Base-by-base conservation (phyloP, 139 green algal genomes). In the Chlamydomonas schloesseri region DNA sequence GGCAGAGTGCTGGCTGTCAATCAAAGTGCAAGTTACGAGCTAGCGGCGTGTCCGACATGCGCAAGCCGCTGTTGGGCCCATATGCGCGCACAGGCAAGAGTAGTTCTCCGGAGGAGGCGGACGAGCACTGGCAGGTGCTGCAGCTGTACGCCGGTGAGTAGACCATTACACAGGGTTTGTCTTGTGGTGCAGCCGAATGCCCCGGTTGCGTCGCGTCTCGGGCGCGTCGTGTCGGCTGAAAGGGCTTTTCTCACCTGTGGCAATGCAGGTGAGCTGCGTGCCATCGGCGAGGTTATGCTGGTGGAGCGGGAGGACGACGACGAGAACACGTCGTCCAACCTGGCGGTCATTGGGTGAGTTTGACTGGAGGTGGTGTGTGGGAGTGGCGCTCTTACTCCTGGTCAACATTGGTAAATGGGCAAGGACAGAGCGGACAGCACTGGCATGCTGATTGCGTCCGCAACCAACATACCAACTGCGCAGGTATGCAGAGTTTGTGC, bases 91-190 rank as follows among this genome's bases (percentile, higher is more conserved):
- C 62, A 84, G 78, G 78, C n/a, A 76, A 76, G 47, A 31, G 37
- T 31, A 34, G 14, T 23, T 6, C 18, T 1, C 15, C 31, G 6
- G 29, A 42, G 10, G 46, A 42, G 15, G 37, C 13, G 37, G 86
- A 90, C 20, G 33, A 58, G 33, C 60, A 90, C 78, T 84, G 71
- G 67, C 29, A 70, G 55, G 34, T 87, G 14, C 67, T 90, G 64
- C 86, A 90, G 71, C 80, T 90, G 62, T 90, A 87, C 33, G 78
- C 82, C 26, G 86, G 86, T 90, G 58, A 23, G 86, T 50, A 50
- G n/a, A n/a, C n/a, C n/a, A n/a, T n/a, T n/a, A n/a, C n/a, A n/a
- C n/a, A n/a, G n/a, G n/a, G n/a, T n/a, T n/a, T n/a, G n/a, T n/a
- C n/a, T n/a, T n/a, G n/a, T n/a, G n/a, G n/a, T n/a, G n/a, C n/a